Base-by-base conservation (phyloP, 2,329 filamentous ascomycete genomes). In the Onygenales sp. region DNA sequence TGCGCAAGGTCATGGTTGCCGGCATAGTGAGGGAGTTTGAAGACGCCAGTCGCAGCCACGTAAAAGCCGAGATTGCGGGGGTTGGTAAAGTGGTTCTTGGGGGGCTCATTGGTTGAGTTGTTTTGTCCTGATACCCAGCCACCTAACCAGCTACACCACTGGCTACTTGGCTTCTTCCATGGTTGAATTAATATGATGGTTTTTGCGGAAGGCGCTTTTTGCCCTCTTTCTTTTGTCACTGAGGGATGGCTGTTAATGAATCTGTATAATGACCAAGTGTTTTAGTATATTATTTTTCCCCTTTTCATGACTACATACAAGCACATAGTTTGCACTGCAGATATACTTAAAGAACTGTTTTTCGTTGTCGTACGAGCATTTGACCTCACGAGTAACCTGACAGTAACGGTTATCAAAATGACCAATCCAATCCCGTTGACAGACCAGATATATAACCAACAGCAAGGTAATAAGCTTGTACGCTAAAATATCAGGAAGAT, bases 21-120 rank as follows among this genome's bases (percentile, higher is more conserved):
- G 87, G 87, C 5, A 82, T 94, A 1, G 85, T 96, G 47, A 85
- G 90, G 60, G 93, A 98, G 65, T 96, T 97, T 67, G 93, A 97
- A 68, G 92, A 96, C 54, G 82, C 83, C 17, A 93, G 87, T 67
- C 77, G 92, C 45, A 77, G 75, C 44, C 85, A 86, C 8, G 81
- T 88, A 33, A 92, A 86, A 71, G 81, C 80, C 10, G 93, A 98
- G 72, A 77, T 97, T 47, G 84, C 85, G 1, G 90, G 87, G 36
- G 82, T 98, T 40, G 88, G 89, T 49, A 93, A 89, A 68, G 86
- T 96, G 33, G 90, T 97, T 2, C 71, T 97, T 1, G 89, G 90
- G 2, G 93, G 92, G 0, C 73, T 97, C 60, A 85, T 96, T 80
- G 72, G 70, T 14, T 70, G 61, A 57, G 33, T 48, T 48, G 17